A percentile compares a stretch with the other conserved stretches of the same genome.
Evolutionary conservation across 2,329 filamentous ascomycete genomes (phyloP).

Genomic region (Fusarium hainanense): DNA sequence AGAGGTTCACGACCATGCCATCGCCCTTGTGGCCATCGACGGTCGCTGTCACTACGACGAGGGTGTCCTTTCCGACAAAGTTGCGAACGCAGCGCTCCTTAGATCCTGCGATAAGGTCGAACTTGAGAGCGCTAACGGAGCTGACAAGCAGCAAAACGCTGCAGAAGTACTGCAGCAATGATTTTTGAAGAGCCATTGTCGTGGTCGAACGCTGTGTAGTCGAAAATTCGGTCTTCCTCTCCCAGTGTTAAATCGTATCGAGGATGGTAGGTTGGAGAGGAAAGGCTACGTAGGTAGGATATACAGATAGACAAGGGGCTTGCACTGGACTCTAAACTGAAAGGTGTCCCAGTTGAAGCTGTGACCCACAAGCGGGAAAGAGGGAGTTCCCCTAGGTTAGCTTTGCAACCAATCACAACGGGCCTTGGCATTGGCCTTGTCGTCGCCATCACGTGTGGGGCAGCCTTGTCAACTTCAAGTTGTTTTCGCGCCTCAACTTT

Average conservation of each 20-base stretch:
- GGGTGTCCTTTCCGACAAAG: slow-evolving; percentile 89
- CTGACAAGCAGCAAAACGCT: slow-evolving; percentile 67
- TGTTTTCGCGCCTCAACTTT: slow-evolving; percentile 35
- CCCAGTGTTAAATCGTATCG: slow-evolving; percentile 18
- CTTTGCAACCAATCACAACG: slow-evolving; percentile 27
- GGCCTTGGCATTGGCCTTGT: slow-evolving; percentile 41
- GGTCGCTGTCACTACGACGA: slow-evolving; percentile 94
- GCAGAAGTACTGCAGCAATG: slow-evolving; percentile 68
- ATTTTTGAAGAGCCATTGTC: slow-evolving; percentile 62
- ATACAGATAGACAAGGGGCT: slow-evolving; percentile 35
- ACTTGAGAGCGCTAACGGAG: slow-evolving; percentile 80
- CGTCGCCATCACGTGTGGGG: slow-evolving; percentile 46
- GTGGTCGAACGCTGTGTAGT: slow-evolving; percentile 10
- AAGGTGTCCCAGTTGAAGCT: slow-evolving; percentile 49
- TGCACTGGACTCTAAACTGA: slow-evolving; percentile 41
- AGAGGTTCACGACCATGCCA: slow-evolving; percentile 93
- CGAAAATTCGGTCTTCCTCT: slow-evolving; percentile 17
- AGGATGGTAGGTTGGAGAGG: slow-evolving; percentile 25
- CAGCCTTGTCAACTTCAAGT: slow-evolving; percentile 46
- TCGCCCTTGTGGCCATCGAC: slow-evolving; percentile 88
- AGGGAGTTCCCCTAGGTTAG: slow-evolving; percentile 6
- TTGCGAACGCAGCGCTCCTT: slow-evolving; percentile 94
- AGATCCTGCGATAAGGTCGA: slow-evolving; percentile 82
- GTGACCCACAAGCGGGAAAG: slow-evolving; percentile 37
- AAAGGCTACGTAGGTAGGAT: slow-evolving; percentile 44